These are phyloP conservation scores for Periconia digitata DNA, from an alignment of 2,329 filamentous ascomycete genomes.

Conservation along the genomic window DNA sequence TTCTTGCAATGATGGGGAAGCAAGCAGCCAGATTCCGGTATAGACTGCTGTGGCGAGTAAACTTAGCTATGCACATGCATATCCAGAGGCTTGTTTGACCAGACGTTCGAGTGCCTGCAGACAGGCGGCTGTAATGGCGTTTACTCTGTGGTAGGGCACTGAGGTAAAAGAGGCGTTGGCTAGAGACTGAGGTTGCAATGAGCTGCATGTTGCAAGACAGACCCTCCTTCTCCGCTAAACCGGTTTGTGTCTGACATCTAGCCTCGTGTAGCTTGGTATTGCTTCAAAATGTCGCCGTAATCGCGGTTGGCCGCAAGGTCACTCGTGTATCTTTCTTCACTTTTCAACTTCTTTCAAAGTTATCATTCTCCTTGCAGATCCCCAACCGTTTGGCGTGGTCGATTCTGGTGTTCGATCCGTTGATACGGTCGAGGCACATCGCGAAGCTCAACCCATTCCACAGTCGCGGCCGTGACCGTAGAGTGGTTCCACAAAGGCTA, in stretches of 20 bases:
- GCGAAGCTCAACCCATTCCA: conserved; percentile 34
- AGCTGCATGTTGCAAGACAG: conserved; percentile 26
- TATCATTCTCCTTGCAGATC: conserved; percentile 8
- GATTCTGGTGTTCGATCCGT: conserved; percentile 20
- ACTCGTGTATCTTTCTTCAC: conserved; percentile 15
- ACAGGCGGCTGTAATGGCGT: conserved; percentile 23
- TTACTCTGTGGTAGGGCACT: conserved; percentile 27
- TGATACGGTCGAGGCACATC: conserved; percentile 21
- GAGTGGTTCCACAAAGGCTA: conserved; percentile 36
- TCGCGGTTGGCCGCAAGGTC: conserved; percentile 20
- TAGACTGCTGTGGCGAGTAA: background rate
- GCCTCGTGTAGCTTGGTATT: conserved; percentile 16
- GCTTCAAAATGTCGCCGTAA: conserved; percentile 11
- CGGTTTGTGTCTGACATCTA: conserved; percentile 20
- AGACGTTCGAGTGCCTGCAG: background rate
- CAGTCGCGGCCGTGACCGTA: conserved; percentile 34
- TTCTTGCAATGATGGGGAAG: background rate
- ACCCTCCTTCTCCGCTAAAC: conserved; percentile 17
- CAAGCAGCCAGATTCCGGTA: no score
- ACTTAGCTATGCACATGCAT: conserved; percentile 10
- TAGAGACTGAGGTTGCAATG: conserved; percentile 37
- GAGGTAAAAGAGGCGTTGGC: conserved; percentile 33
- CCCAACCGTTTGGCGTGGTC: conserved; percentile 17
- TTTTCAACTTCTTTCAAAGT: conserved; percentile 17
- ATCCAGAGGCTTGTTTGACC: conserved; percentile 7